phyloP scores from a whole-genome alignment of 1,139 yeast species.

The Magnusiomyces suaveolens region DNA sequence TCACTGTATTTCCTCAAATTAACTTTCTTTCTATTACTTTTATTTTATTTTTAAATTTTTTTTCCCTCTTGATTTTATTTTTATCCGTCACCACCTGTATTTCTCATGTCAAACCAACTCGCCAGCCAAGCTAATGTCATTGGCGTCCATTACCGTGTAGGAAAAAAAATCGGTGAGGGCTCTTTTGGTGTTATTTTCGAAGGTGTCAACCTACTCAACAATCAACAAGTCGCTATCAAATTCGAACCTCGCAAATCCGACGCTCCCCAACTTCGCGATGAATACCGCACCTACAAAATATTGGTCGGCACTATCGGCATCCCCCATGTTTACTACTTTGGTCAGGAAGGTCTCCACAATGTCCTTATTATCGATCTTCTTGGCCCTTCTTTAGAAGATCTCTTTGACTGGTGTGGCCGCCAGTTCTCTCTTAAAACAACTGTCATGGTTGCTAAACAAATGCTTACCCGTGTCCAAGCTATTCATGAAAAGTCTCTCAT shows the following conservation, averaged over 20 bases:
- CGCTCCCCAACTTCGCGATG: slow-evolving; percentile 95
- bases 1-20: background rate
- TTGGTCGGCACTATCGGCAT: slow-evolving; percentile 95
- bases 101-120: slow-evolving; percentile 67
- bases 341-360: slow-evolving; percentile 91
- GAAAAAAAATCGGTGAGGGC: slow-evolving; percentile 94
- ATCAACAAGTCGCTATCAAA: slow-evolving; percentile 96
- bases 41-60: too few species aligned
- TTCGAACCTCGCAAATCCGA: slow-evolving; percentile 82
- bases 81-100: background rate
- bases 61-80: too few species aligned
- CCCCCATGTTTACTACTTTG: slow-evolving; percentile 95
- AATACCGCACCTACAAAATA: slow-evolving; percentile 89
- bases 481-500: slow-evolving; percentile 93
- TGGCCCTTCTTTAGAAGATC: slow-evolving; percentile 92
- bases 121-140: too few species aligned
- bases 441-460: slow-evolving; percentile 83
- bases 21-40: background rate
- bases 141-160: slow-evolving; percentile 89
- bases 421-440: slow-evolving; percentile 91
- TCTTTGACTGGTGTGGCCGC: slow-evolving; percentile 91
- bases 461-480: slow-evolving; percentile 87
- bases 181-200: slow-evolving; percentile 95
- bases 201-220: slow-evolving; percentile 80
- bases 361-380: slow-evolving; percentile 93